Evolutionary conservation across 2,329 filamentous ascomycete species (phyloP).

Genomic region (Phaeophleospora eucalypticola): DNA sequence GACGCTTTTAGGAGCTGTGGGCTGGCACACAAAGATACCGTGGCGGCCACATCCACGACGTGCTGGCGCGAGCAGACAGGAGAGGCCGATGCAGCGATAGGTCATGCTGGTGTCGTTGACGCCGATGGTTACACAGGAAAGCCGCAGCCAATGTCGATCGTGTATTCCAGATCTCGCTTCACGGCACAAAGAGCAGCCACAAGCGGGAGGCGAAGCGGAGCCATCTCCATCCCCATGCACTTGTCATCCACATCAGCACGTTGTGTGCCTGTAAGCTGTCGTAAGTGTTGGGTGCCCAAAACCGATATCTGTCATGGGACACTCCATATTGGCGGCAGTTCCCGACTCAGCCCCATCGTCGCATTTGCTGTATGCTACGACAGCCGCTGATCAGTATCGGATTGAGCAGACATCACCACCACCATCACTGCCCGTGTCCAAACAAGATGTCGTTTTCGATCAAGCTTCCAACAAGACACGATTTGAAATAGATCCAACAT

Average conservation of each 20-base stretch:
- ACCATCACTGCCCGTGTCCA: no score
- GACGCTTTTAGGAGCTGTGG: neutral
- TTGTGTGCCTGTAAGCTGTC: neutral
- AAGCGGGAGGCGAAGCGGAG: conserved; percentile 6
- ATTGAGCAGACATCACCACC: neutral
- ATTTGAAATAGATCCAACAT: no score
- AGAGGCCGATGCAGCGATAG: neutral
- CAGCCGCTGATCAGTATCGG: conserved; percentile 5
- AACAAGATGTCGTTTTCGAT: no score
- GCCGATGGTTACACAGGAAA: neutral
- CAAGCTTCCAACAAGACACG: no score
- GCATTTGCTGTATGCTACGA: neutral
- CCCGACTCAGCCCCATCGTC: neutral
- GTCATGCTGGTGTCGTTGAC: neutral
- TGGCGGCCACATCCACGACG: neutral
- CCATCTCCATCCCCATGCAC: conserved; percentile 6
- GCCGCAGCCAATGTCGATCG: neutral
- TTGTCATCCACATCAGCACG: conserved; percentile 1
- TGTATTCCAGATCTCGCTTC: conserved; percentile 1
- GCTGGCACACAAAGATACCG: neutral
- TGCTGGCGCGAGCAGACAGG: neutral
- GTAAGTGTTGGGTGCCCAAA: no score
- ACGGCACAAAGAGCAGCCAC: neutral
- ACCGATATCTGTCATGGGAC: neutral
- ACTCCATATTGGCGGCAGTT: no score